Evolutionary conservation across 805 yeast species (phyloP), one percentile per base, ranked within the genome.

Genomic region (Hanseniaspora thailandica): DNA sequence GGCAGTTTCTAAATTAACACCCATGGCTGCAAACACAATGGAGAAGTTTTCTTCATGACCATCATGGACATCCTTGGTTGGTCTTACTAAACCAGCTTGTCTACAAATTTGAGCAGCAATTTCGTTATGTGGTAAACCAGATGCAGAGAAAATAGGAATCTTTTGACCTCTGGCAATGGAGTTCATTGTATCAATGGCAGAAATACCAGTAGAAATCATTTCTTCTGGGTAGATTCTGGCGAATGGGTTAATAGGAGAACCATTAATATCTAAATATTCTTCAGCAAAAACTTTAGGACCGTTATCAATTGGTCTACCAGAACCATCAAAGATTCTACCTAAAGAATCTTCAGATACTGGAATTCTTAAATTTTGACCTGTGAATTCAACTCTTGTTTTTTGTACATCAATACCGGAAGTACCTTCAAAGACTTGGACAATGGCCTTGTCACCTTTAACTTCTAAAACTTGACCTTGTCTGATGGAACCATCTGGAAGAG

Each of bases 161-260:
- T 93, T 93, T 75, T 93, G 99, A 61, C 99, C 99, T 79, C 99
- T 86, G 56, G 99, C 99, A 76, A 93, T 93, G 43, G 98, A 90
- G 73, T 93, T 94, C 98, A 93, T 93, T 55, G 97, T 89, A 70
- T 93, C 99, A 66, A 93, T 93, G 48, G 98, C 96, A 47, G 97
- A 89, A 59, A 93, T 78, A 79, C 99, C 99, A 19, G 99, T 94
- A 51, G 97, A 88, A 63, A 93, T 93, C 99, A 93, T 93, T 75
- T 93, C 99, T 76, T 93, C 98, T 30, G 99, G 99, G 69, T 94
- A 94, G 62, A 93, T 93, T 74, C 99, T 89, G 43, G 97, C 95
- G 69, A 72, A 93, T 52, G 99, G 99, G 68, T 93, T 93, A 71
- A 93, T 93, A 65, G 99, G 97, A 41, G 97, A 88, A 55, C 99